Percentiles rank a stretch among this genome's conserved stretches.
These are phyloP conservation scores for bread wheat (Triticum aestivum) DNA, from an alignment of 176 grass and related monocot genomes.

Conservation along the genomic window DNA sequence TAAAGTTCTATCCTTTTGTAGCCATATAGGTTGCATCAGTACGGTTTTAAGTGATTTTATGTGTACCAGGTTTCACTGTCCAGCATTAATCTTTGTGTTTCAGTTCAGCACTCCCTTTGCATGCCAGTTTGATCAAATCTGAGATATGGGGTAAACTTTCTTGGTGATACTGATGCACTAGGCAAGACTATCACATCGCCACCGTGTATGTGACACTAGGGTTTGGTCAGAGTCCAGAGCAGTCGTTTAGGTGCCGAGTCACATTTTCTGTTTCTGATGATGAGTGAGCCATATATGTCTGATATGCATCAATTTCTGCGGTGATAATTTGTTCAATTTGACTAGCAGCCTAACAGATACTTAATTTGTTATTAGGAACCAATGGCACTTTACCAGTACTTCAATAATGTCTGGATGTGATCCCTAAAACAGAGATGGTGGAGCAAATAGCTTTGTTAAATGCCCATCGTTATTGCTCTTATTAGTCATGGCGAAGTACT, in stretches of 20 bases:
- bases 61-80: not conserved
- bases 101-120: not conserved
- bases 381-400: not conserved
- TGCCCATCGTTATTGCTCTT: not conserved
- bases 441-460: not conserved
- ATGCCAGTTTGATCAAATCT: not conserved
- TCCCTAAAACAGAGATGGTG: not conserved
- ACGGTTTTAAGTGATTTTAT: not conserved
- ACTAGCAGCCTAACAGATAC: not conserved
- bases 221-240: not conserved
- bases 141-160: not conserved
- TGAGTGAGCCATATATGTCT: not conserved
- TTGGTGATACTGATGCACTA: not conserved
- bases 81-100: not conserved
- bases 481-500: not conserved
- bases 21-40: not conserved
- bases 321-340: conserved; percentile 17
- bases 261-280: conserved; percentile 11
- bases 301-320: not conserved
- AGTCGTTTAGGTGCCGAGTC: not conserved
- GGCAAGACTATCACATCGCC: not conserved
- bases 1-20: not conserved
- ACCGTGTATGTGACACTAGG: not conserved
- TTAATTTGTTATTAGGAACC: not conserved
- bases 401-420: not conserved